Base-by-base conservation (phyloP, 345 rosid species). In the Carallia pectinifolia region DNA sequence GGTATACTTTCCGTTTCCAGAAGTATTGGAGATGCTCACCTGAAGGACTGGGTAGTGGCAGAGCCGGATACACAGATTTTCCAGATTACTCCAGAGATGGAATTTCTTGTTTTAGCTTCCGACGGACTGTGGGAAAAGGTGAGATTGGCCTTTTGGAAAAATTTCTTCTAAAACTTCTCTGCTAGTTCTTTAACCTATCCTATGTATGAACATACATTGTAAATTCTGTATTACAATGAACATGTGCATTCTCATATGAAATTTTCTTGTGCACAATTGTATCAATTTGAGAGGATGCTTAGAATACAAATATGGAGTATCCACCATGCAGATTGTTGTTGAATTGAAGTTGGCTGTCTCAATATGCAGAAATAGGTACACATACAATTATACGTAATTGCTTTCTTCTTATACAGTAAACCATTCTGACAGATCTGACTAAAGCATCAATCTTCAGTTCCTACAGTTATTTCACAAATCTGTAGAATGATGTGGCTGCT, bases 101-200 rank as follows among this genome's bases (percentile, higher is more conserved):
- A 90, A 69, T 93, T 86, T 80, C 91, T 93, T 47, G 79, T 93
- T 65, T 80, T 93, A 64, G 97, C 96, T 73, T 89, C 93, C 63
- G 97, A 86, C 86, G 97, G 96, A 33, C 79, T 90, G 18, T 93
- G 97, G 97, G 90, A 85, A 62, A 72, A 81, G 86, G 95, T 85
- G 44, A 65, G 80, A 30, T 58, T 17, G 10, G 9, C 39, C 23
- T 16, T 19, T 13, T 15, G 65, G 65, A 73, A 50, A 19, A 5
- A 61, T 7, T 27, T 19, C 23, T 23, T 23, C 23, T 23, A 23
- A 27, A 71, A 16, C 40, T 63, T 27, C n/a, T 16, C 47, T 1
- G n/a, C n/a, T 52, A 2, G 66, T 33, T 52, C 17, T 61, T 58
- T 27, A 16, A 27, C 53, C 38, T 13, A 40, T 40, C 47, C 47